Evolutionary conservation across 805 yeast species (phyloP).

Genomic region (Blastobotrys muscicola): DNA sequence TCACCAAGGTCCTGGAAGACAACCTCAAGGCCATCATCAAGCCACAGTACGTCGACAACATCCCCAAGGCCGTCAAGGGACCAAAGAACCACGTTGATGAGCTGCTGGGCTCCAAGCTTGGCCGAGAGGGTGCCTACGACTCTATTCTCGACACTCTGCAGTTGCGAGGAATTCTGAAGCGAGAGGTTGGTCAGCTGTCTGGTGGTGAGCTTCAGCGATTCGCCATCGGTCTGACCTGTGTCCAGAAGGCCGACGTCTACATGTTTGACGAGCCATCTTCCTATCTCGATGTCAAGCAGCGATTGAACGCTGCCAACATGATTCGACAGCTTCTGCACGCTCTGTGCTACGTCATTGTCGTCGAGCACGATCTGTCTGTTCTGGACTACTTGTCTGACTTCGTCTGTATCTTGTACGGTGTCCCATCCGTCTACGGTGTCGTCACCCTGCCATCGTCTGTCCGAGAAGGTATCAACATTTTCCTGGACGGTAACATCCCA

Average conservation of each 20-base stretch:
- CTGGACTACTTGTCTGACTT: slow-evolving; percentile 94
- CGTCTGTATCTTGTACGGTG: slow-evolving; percentile 94
- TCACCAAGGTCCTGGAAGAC: slow-evolving; percentile 89
- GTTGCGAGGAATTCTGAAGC: slow-evolving; percentile 60
- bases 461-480: slow-evolving; percentile 97
- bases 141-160: slow-evolving; percentile 62
- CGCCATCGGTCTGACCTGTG: slow-evolving; percentile 95
- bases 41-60: slow-evolving; percentile 97
- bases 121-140: slow-evolving; percentile 59
- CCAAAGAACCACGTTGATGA: slow-evolving; percentile 77
- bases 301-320: slow-evolving; percentile 93
- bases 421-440: slow-evolving; percentile 97
- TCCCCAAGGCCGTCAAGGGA: slow-evolving; percentile 92
- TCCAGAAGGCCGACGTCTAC: slow-evolving; percentile 88
- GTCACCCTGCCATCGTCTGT: slow-evolving; percentile 95
- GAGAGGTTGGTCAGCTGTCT: slow-evolving; percentile 84
- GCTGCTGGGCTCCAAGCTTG: slow-evolving; percentile 65
- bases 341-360: slow-evolving; percentile 80
- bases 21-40: slow-evolving; percentile 93
- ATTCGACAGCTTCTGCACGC: slow-evolving; percentile 77
- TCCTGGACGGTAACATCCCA: slow-evolving; percentile 96
- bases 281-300: slow-evolving; percentile 95
- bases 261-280: slow-evolving; percentile 99
- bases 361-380: slow-evolving; percentile 97
- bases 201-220: slow-evolving; percentile 99